A percentile compares a stretch with the other conserved stretches of the same genome.
Evolutionary conservation across 73 alveolate species (phyloP).

Genomic region (Paramecium tetraurelia): DNA sequence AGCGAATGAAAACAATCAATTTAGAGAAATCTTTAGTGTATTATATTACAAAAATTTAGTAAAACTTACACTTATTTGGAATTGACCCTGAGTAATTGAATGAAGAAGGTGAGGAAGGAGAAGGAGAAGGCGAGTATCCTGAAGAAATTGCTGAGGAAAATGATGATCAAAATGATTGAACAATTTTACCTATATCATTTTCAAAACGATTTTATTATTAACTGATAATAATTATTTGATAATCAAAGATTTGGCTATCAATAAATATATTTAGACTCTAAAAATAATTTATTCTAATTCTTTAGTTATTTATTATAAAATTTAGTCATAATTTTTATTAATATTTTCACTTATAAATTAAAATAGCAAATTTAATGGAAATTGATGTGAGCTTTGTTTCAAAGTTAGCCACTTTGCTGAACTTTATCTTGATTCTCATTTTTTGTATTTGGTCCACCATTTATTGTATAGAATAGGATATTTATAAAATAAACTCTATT

Average conservation of each 20-base stretch:
- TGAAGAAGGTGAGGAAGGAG: slow-evolving; percentile 39
- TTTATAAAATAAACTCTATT: not conserved
- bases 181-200: not conserved
- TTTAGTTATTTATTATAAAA: not conserved
- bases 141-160: slow-evolving; percentile 33
- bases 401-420: not conserved
- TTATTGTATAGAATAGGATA: not conserved
- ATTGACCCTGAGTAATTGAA: slow-evolving; percentile 12
- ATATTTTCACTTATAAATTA: not conserved
- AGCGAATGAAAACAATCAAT: slow-evolving; percentile 6
- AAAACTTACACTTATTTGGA: slow-evolving; percentile 17
- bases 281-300: not conserved
- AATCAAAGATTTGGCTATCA: too few relatives aligned
- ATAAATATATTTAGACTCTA: too few relatives aligned
- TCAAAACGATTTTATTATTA: not conserved
- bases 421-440: not conserved
- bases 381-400: slow-evolving; percentile 1
- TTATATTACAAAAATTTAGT: not conserved
- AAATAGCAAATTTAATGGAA: not conserved
- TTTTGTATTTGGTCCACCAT: not conserved
- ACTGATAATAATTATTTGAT: not conserved
- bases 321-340: too few relatives aligned
- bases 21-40: slow-evolving; percentile 43
- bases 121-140: slow-evolving; percentile 11
- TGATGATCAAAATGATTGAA: slow-evolving; percentile 37